Conservation (phyloP, 2,329 filamentous ascomycete genomes). For the Anisogramma anomala region DNA sequence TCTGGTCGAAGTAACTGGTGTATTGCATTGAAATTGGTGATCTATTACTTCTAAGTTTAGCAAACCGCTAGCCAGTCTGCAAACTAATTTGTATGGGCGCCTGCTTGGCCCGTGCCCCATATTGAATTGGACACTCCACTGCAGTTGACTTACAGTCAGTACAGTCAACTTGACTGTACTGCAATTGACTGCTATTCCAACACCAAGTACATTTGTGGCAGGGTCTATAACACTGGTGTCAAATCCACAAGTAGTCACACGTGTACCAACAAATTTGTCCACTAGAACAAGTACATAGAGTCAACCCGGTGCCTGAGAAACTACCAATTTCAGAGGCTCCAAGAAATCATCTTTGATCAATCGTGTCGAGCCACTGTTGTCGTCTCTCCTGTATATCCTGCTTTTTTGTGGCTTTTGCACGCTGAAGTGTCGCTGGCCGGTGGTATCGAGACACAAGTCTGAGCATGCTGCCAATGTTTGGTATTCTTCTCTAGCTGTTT, state of each 20-base stretch:
- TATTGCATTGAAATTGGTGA: too few relatives aligned
- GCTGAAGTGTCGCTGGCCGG: neutral
- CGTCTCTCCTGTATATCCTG: neutral
- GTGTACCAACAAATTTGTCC: neutral
- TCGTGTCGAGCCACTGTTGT: neutral
- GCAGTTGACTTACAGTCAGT: too few relatives aligned
- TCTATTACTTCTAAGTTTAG: too few relatives aligned
- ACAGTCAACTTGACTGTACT: too few relatives aligned
- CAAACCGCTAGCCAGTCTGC: too few relatives aligned
- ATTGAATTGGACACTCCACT: too few relatives aligned
- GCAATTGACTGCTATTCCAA: too few relatives aligned
- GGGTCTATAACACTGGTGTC: neutral
- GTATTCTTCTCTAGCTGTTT: constrained; percentile 9
- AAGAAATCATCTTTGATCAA: neutral
- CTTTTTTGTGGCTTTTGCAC: neutral
- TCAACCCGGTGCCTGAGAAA: too few relatives aligned
- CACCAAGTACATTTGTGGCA: neutral
- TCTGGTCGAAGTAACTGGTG: too few relatives aligned
- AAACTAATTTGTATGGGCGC: too few relatives aligned
- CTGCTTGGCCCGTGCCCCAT: too few relatives aligned
- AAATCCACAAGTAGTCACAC: neutral
- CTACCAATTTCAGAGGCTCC: neutral
- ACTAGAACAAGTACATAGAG: neutral
- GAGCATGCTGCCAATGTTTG: neutral
- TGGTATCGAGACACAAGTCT: neutral